Conservation (phyloP, 192 early-diverging fungal species). For the Coemansia sp. region DNA sequence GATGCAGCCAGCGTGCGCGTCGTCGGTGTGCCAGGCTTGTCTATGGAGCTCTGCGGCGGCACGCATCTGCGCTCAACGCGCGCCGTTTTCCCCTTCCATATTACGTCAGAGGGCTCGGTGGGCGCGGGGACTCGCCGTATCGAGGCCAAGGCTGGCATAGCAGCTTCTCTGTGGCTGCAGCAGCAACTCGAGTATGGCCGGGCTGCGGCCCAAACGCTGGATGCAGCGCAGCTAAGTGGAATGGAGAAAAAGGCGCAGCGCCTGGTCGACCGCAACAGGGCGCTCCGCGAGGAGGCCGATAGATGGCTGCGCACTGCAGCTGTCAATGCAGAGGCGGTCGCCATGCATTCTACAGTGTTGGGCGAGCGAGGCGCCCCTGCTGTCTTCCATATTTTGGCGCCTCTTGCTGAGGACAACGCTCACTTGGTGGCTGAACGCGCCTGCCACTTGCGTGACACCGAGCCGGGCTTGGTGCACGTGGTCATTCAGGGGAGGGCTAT, state of each 20-base stretch:
- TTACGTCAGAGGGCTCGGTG: slow-evolving; percentile 84
- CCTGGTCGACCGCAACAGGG: slow-evolving; percentile 12
- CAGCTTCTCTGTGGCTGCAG: slow-evolving; percentile 69
- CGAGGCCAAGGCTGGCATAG: slow-evolving; percentile 89
- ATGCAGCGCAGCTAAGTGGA: slow-evolving; percentile 58
- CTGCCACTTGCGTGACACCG: slow-evolving; percentile 19
- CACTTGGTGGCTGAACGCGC: slow-evolving; percentile 37
- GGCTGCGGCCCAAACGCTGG: slow-evolving; percentile 57
- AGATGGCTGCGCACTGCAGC: slow-evolving; percentile 38
- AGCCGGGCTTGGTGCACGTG: slow-evolving; percentile 47
- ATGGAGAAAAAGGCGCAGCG: slow-evolving; percentile 57
- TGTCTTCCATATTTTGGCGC: slow-evolving; percentile 24
- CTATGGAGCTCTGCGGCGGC: slow-evolving; percentile 96
- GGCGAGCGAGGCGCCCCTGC: slow-evolving; percentile 11
- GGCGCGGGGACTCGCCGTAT: slow-evolving; percentile 96
- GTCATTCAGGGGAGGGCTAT: slow-evolving; percentile 74
- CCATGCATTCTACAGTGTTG: slow-evolving; percentile 33
- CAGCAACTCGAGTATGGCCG: slow-evolving; percentile 64
- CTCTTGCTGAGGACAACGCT: slow-evolving; percentile 1
- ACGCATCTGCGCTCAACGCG: slow-evolving; percentile 88
- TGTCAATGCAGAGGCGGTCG: slow-evolving; percentile 9
- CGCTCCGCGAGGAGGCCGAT: slow-evolving; percentile 17
- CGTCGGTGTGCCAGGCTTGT: slow-evolving; percentile 75
- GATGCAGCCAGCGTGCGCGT: slow-evolving; percentile 93
- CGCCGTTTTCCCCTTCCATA: slow-evolving; percentile 81